phyloP scores from a whole-genome alignment of 306 rosid species.

The Lithocarpus polystachyus region DNA sequence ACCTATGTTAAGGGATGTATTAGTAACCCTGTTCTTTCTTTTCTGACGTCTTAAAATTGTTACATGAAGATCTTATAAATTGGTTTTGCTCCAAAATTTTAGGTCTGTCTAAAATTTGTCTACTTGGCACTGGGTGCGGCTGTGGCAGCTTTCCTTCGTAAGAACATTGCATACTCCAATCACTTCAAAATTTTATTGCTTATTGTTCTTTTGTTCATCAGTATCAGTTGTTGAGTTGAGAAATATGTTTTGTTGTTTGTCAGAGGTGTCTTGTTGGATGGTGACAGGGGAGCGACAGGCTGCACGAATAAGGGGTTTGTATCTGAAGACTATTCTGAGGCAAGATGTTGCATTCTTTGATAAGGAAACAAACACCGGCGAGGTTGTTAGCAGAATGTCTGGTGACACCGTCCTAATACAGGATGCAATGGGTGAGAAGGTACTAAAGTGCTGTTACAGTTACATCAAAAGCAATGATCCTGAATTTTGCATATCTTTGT shows the following conservation, averaged over 20 bases:
- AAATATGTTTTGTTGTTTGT: neutral
- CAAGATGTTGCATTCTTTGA: slow-evolving; percentile 30
- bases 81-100: neutral
- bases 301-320: slow-evolving; percentile 26
- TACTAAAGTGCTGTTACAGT: neutral
- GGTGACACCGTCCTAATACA: slow-evolving; percentile 27
- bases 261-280: slow-evolving; percentile 46
- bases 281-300: slow-evolving; percentile 40
- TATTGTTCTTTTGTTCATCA: neutral
- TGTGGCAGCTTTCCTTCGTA: slow-evolving; percentile 21
- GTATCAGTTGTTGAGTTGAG: neutral
- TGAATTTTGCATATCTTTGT: neutral
- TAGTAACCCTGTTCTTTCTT: neutral
- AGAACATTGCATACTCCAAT: slow-evolving; percentile 1
- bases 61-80: neutral
- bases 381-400: slow-evolving; percentile 25
- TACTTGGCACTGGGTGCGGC: slow-evolving; percentile 15
- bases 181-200: neutral
- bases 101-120: slow-evolving; percentile 4
- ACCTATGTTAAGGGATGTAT: neutral
- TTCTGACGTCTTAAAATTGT: neutral
- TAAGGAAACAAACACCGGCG: slow-evolving; percentile 18
- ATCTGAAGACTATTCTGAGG: slow-evolving; percentile 32
- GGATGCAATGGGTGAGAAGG: slow-evolving; percentile 33
- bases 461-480: neutral